Evolutionary conservation across 768 basidiomycete genomes (phyloP), one percentile per base, ranked within the genome.

Genomic region (Tremella fuciformis): DNA sequence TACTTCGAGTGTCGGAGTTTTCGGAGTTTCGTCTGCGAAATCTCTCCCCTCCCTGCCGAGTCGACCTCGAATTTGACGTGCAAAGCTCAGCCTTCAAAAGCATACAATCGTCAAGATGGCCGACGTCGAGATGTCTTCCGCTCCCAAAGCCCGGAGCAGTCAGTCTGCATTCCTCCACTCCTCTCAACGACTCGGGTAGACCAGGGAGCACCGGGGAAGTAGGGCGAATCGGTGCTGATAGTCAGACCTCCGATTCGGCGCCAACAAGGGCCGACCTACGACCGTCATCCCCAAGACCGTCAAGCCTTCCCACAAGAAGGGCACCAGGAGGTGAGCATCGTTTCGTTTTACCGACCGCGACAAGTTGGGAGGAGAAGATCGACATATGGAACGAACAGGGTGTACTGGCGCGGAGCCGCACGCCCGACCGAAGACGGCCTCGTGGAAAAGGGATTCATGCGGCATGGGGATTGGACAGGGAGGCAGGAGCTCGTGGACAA

Each of bases 251-350:
- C 88, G 89, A 75, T 81, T 81, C 78, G 93, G 93, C 73, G 81
- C 81, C 70, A 93, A 91, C 83, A 85, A 86, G 70, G 93, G 93
- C 74, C 86, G 86, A 81, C 86, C 88, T 65, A 92, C 92, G 26
- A 92, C 91, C 50, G 77, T 86, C 71, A 86, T 97, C 76, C 80
- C 85, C 70, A 86, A 88, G 80, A 79, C 79, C 50, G 79, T 81
- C 49, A 85, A 86, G 72, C 93, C 92, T 55, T 87, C 86, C 75
- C 85, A 96, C 74, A 88, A 90, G 79, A 98, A 97, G 83, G 96
- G 96, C 69, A 81, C 85, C 64, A 85, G 85, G 76, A 91, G 89
- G 72, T 76, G 70, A 67, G 72, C 42, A 6, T 46, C 15, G n/a
- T 46, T 4, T 22, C n/a, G 16, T 6, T 46, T 15, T 46, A 46